phyloP scores from a whole-genome alignment of 176 grass and related monocot genomes.

The Pharus latifolius region DNA sequence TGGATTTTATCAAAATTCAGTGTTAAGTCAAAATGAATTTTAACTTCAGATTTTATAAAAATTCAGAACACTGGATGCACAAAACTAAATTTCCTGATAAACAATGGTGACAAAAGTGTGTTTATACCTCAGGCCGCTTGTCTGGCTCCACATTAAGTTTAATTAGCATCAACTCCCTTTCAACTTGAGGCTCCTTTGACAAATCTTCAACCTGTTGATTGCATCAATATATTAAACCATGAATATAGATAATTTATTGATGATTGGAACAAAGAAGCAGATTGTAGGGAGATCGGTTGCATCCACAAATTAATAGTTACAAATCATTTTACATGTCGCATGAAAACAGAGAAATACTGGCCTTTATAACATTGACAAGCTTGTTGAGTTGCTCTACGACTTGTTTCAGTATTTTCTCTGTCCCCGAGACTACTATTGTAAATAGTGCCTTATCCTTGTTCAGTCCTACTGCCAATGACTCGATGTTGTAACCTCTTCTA shows the following conservation, averaged over 20 bases:
- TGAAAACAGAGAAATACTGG: not conserved
- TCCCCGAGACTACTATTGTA: slow-evolving; percentile 64
- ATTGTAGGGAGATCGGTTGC: not conserved
- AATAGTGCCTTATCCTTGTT: slow-evolving; percentile 76
- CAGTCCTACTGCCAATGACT: slow-evolving; percentile 70
- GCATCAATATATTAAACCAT: not conserved
- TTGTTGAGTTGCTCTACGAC: slow-evolving; percentile 68
- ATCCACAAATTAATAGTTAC: not conserved
- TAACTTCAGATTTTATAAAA: no score
- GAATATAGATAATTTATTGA: not conserved
- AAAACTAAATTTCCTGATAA: not conserved
- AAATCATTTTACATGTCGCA: not conserved
- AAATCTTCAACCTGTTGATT: slow-evolving; percentile 55
- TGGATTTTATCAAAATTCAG: no score
- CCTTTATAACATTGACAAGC: slow-evolving; percentile 79
- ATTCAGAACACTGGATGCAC: not conserved
- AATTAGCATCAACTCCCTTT: slow-evolving; percentile 80
- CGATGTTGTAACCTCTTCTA: slow-evolving; percentile 72
- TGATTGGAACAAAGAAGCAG: not conserved
- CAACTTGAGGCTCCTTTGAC: slow-evolving; percentile 57
- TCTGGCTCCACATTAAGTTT: slow-evolving; percentile 60
- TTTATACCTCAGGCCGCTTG: slow-evolving; percentile 49
- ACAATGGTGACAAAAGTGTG: not conserved
- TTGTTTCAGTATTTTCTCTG: slow-evolving; percentile 59
- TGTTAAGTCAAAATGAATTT: no score